Base-by-base conservation (phyloP, 2,329 filamentous ascomycete species). In the Neurospora crassa region DNA sequence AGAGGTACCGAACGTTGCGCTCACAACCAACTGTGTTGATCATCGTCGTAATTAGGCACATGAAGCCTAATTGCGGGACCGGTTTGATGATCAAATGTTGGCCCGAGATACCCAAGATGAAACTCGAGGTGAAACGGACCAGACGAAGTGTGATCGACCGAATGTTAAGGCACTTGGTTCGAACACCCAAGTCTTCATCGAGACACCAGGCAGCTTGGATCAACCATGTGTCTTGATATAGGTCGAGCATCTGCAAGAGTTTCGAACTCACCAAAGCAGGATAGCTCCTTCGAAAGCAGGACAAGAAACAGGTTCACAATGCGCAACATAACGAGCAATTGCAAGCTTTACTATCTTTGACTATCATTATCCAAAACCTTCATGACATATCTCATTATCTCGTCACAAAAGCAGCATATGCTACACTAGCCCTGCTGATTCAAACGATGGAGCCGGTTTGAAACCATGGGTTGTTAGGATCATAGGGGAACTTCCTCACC, bases 401-500 rank as follows among this genome's bases (percentile, higher is more conserved):
- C 47, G 7, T 59, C 47, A 59, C 24, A 16, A 14, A 34, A 59
- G 47, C 12, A 59, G 14, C 24, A 34, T 7, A 7, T 16, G 12
- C 47, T 34, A 34, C 6, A 34, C 12, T 18, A 24, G 29, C 14
- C 7, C 11, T 16, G 41, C 16, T 29, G 10, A 18, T n/a, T 74
- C 89, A 73, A 14, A 72, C 69, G 24, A 79, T 78, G 29, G 74
- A 76, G 8, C 77, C 76, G 40, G 79, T 79, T 73, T 79, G 76
- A 72, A 72, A 79, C 68, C 77, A 81, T 8, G 79, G 79, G 72
- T 81, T 70, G 41, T 77, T 78, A 5, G 80, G 80, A 72, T 80
- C 77, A 73, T 79, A 82, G 7, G 80, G 80, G 71, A 81, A 82
- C 74, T 81, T 82, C 69, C 80, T 73, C 8, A 80, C 76, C 1